Percentiles rank a stretch among this genome's conserved stretches.
Evolutionary conservation across 106 monocot species (phyloP).

Genomic region (Narthecium ossifragum): DNA sequence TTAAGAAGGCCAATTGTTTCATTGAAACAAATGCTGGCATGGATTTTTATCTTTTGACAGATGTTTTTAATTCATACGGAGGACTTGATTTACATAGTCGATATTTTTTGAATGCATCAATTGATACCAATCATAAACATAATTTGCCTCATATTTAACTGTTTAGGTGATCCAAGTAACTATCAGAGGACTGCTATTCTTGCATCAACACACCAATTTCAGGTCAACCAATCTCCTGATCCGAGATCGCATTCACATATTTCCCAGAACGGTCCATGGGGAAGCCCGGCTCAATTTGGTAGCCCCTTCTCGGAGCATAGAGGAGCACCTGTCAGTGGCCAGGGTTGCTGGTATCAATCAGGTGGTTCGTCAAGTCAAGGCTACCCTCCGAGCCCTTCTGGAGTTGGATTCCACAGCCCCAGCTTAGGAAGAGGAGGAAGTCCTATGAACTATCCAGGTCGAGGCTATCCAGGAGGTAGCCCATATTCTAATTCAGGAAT

Average conservation of each 20-base stretch:
- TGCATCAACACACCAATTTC: constrained; percentile 10
- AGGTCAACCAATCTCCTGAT: constrained; percentile 1
- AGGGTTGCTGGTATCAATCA: constrained; percentile 8
- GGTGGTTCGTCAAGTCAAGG: constrained; percentile 6
- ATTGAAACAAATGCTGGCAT: too few relatives aligned
- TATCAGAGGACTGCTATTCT: not conserved
- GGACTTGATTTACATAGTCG: too few relatives aligned
- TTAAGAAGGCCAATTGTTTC: too few relatives aligned
- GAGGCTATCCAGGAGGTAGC: too few relatives aligned
- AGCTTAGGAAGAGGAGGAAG: constrained; percentile 2
- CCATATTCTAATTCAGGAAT: constrained; percentile 20
- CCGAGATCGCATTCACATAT: not conserved
- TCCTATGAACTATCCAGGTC: not conserved
- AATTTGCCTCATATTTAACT: constrained; percentile 1
- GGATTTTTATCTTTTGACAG: too few relatives aligned
- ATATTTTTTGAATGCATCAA: not conserved
- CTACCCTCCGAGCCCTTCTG: constrained; percentile 3
- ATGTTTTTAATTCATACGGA: too few relatives aligned
- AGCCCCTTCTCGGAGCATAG: constrained; percentile 3
- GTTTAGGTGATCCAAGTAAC: constrained; percentile 17
- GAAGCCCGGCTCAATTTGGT: constrained; percentile 17
- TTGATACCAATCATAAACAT: not conserved
- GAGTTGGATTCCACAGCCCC: constrained; percentile 11
- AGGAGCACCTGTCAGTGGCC: not conserved
- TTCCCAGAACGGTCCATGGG: constrained; percentile 11